Evolutionary conservation across 2,329 filamentous ascomycete species (phyloP), one percentile per base, ranked within the genome.

Genomic region (Aureobasidium sp.): DNA sequence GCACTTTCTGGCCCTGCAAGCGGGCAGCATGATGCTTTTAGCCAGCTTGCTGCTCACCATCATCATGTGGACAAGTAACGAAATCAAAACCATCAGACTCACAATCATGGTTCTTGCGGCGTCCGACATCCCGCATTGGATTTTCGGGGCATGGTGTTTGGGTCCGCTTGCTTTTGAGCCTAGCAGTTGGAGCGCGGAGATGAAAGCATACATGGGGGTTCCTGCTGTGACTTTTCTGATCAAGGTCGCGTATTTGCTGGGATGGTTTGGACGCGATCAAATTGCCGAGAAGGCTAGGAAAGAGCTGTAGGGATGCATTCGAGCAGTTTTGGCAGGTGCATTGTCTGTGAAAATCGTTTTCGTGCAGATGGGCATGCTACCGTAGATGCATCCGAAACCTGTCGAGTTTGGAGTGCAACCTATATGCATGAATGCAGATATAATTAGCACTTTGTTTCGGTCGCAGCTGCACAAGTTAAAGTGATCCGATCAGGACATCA

Each of bases 51-150:
- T 60, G 5, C 57, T 60, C 45, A 48, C 36, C 25, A 36, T 25
- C 57, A 42, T 60, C 34, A 51, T 60, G 45, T 60, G 57, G 57
- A 60, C 57, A 12, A 60, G 45, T 45, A 34, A 34, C 5, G 57
- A 60, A 20, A 31, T 51, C 45, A 49, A 34, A 11, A 60, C 57
- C 34, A 34, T 60, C 34, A 60, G 45, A 14, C 27, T 49, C 22
- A 60, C 57, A 20, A 42, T 60, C 22, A 51, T 60, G 57, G n/a
- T 42, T 60, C 45, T 60, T 17, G 57, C 57, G 11, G 25, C 31
- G 17, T 60, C 57, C 4, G 57, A 60, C 12, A 60, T 60, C 7
- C 57, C 57, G 2, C 57, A 60, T n/a, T 49, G 36, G 57, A 51
- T 60, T 11, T 44, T 27, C 12, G 57, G 44, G 27, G 36, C 36